phyloP scores from a whole-genome alignment of 768 basidiomycete species.

The Trametes cingulata region DNA sequence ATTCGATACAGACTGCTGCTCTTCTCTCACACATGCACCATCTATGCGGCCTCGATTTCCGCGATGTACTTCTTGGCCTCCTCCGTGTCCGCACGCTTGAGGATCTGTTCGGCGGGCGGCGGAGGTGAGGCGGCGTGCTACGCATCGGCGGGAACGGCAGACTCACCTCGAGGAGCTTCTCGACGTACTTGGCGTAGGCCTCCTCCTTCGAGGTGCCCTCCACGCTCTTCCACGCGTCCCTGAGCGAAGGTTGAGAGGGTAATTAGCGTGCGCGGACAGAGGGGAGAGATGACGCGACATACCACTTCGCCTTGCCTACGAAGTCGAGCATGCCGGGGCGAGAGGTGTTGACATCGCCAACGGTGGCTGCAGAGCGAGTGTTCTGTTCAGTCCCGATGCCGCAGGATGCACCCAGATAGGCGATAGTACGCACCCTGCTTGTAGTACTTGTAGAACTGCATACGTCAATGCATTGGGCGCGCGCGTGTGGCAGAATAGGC shows the following conservation, averaged over 20 bases:
- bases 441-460: constrained; percentile 89
- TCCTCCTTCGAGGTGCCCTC: constrained; percentile 75
- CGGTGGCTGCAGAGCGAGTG: constrained; percentile 49
- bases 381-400: not conserved
- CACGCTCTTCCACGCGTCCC: constrained; percentile 84
- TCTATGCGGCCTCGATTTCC: constrained; percentile 56
- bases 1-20: constrained; percentile 1
- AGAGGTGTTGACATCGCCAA: constrained; percentile 67
- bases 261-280: not conserved
- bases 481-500: not conserved
- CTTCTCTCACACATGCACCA: constrained; percentile 36
- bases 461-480: constrained; percentile 3
- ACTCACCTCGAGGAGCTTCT: constrained; percentile 66
- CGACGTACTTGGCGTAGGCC: constrained; percentile 73
- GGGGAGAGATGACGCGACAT: constrained; percentile 21
- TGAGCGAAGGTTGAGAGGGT: constrained; percentile 30
- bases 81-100: constrained; percentile 44
- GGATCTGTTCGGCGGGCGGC: constrained; percentile 46
- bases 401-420: constrained; percentile 2
- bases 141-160: constrained; percentile 6
- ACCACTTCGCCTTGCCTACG: constrained; percentile 90
- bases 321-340: constrained; percentile 84
- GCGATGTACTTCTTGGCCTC: constrained; percentile 13
- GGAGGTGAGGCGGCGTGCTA: not conserved
- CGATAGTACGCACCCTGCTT: constrained; percentile 73